Evolutionary conservation across 129 eudicot species (phyloP), one percentile per base, ranked within the genome.

Genomic region (Erigeron canadensis): DNA sequence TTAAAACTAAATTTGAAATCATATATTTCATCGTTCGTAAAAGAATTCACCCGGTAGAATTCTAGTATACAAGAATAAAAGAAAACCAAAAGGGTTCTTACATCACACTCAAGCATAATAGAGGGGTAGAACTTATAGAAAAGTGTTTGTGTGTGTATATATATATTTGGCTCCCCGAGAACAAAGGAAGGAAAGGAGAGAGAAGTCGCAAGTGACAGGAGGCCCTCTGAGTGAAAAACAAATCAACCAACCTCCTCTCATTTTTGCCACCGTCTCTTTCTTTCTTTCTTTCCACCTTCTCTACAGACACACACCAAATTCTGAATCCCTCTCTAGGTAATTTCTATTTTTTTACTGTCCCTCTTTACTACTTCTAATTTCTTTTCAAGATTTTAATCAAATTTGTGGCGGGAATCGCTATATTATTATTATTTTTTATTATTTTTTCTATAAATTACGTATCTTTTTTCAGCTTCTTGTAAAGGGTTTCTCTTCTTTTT

Each of bases 331-430:
- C 34, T 56, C 39, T 12, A 39, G 65, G 75, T 73, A 48, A 59
- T n/a, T 59, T 51, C 5, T 51, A 16, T 62, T 56, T 47, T 47
- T 19, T 4, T 41, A 4, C 50, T 6, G 37, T 16, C 56, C 38
- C 23, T 66, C 10, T 21, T 23, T 15, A 19, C 15, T 15, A 19
- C 15, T 7, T 7, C 53, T 11, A 37, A n/a, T 63, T 56, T 10
- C 19, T 10, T 66, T 8, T 15, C 38, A 57, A n/a, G 18, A 50
- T 47, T 70, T 68, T 42, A 50, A 48, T 67, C 79, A 58, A 47
- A 51, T 59, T 60, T 74, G 46, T 79, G 83, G 83, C 83, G 83
- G 83, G 83, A 79, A 79, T 65, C 16, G 51, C 63, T 10, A 63
- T 50, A n/a, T 16, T 65, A 41, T 51, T 51, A 39, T 53, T 13